Percentiles rank a stretch among this genome's conserved stretches.
These are phyloP conservation scores for Avena sativa DNA, from an alignment of 176 grass and related monocot genomes.

Conservation along the genomic window DNA sequence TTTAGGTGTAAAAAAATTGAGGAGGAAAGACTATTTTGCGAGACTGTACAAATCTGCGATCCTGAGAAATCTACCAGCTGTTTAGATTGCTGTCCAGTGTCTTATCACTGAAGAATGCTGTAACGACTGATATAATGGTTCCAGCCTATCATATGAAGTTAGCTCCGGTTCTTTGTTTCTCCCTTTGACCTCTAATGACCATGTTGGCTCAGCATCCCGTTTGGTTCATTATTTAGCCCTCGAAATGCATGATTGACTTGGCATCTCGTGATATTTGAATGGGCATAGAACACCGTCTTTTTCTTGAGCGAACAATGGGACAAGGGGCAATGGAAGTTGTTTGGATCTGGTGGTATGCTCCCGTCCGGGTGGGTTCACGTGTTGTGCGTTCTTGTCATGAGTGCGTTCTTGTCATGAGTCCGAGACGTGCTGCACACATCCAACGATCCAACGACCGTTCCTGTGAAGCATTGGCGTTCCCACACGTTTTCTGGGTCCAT, in stretches of 20 bases:
- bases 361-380: neutral
- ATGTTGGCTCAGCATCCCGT: neutral
- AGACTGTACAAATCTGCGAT: slow-evolving; percentile 87
- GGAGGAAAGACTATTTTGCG: slow-evolving; percentile 60
- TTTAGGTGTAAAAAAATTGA: slow-evolving; percentile 70
- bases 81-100: slow-evolving; percentile 40
- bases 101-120: slow-evolving; percentile 39
- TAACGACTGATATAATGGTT: slow-evolving; percentile 32
- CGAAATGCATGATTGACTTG: neutral
- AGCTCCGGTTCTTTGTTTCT: neutral
- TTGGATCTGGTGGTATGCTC: neutral
- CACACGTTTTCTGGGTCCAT: too few species aligned
- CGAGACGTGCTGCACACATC: too few species aligned
- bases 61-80: slow-evolving; percentile 39
- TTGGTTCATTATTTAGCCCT: neutral
- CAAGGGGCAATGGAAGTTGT: neutral
- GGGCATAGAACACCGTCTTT: neutral
- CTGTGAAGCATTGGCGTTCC: too few species aligned
- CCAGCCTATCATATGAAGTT: slow-evolving; percentile 16
- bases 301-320: neutral
- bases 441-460: too few species aligned
- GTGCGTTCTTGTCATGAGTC: neutral
- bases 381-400: neutral
- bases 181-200: neutral
- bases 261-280: neutral